Base-by-base conservation (phyloP, 2,329 filamentous ascomycete genomes). In the Hypoxylon sp. region DNA sequence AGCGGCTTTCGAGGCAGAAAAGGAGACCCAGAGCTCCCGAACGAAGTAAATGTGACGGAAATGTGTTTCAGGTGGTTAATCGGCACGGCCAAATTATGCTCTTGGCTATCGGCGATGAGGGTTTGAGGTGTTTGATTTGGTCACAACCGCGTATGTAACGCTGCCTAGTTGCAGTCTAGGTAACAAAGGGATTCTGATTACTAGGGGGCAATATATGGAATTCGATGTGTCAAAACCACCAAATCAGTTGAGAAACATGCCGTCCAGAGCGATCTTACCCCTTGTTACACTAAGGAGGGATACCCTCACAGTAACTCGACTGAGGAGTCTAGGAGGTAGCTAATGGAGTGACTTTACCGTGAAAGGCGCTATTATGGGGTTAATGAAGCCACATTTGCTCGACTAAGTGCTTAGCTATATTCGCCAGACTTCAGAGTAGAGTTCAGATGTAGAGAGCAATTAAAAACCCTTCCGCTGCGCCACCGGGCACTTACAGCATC, bases 401-500 rank as follows among this genome's bases (percentile, higher is more conserved):
- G 37, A 41, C 16, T 21, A 41, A 41, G 37, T 9, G 37, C 16
- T 41, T 23, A 39, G n/a, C 37, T 21, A 23, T 7, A 34, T n/a
- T 29, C 16, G n/a, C 14, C 19, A n/a, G 27, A 25, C 8, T 34
- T 45, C 11, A 19, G 4, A 16, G 19, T 37, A 23, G 47, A 45
- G 14, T 41, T 21, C 32, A 29, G 12, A 19, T 32, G 7, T 30
- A 21, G 25, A 16, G 19, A 34, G 19, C 30, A 50, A 62, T 51
- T 30, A 32, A 19, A 27, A 11, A 50, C 25, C 7, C 5, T 54
- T 51, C 30, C 43, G 21, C 50, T 5, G 43, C 29, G 56, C 23
- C 8, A 23, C 16, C 41, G 52, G 62, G 30, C 53, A 47, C 57
- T 48, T 61, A 50, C 47, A 50, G 30, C 25, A 53, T 5, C 41